phyloP scores from a whole-genome alignment of 768 basidiomycete genomes.

The Leccinum uliginosum region DNA sequence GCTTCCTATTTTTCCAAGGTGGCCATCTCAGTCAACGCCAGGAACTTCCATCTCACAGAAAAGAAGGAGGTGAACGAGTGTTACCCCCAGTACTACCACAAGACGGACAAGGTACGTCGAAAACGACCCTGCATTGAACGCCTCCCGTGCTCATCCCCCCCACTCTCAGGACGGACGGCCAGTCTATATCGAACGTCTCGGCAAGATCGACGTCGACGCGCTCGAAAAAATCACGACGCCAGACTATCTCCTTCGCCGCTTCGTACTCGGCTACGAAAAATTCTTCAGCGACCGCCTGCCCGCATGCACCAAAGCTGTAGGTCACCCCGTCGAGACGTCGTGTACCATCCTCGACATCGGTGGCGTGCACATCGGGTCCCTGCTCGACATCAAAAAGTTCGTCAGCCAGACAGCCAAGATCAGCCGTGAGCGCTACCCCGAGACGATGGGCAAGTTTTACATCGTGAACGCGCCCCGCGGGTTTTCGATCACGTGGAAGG shows the following conservation, averaged over 20 bases:
- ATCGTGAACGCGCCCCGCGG: conserved; percentile 97
- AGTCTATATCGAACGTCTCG: conserved; percentile 90
- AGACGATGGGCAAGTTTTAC: conserved; percentile 97
- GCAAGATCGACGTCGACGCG: conserved; percentile 80
- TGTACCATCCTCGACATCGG: conserved; percentile 96
- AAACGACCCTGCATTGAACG: fast-evolving
- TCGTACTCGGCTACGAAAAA: conserved; percentile 92
- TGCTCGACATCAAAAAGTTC: conserved; percentile 92
- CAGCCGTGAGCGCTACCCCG: conserved; percentile 89
- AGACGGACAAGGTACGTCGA: conserved; percentile 76
- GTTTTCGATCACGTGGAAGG: conserved; percentile 82
- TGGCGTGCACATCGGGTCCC: conserved; percentile 64
- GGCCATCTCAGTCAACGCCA: conserved; percentile 18
- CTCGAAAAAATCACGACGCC: conserved; percentile 79
- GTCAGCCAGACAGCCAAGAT: conserved; percentile 70
- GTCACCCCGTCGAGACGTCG: conserved; percentile 90
- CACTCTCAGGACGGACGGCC: conserved; percentile 82
- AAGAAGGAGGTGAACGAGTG: conserved; percentile 80
- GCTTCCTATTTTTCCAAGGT: too few relatives aligned
- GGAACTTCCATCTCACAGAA: conserved; percentile 86
- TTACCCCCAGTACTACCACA: conserved; percentile 96
- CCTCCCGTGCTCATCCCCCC: neutral
- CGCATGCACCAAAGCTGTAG: conserved; percentile 63
- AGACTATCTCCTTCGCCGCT: conserved; percentile 83
- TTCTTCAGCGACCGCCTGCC: conserved; percentile 78